Percentiles rank a stretch among this genome's conserved stretches.
phyloP scores from a whole-genome alignment of 1,284 basidiomycete genomes.

The Pyrrhoderma lamaoense region DNA sequence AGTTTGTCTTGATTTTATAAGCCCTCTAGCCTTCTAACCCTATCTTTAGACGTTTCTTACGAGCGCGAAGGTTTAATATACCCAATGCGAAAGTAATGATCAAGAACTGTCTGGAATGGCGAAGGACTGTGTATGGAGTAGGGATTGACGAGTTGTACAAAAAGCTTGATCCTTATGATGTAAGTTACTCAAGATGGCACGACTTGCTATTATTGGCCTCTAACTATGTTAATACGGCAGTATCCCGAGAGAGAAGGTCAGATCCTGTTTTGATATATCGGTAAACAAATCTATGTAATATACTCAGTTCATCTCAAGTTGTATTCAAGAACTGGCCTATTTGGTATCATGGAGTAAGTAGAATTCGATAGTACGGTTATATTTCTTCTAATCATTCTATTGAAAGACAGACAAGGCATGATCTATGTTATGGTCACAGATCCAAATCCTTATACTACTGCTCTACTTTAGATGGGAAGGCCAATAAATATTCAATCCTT shows the following conservation, averaged over 20 bases:
- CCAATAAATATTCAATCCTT: slow-evolving; percentile 61
- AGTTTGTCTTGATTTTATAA: not conserved
- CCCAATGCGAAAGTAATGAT: slow-evolving; percentile 52
- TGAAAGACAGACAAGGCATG: slow-evolving; percentile 51
- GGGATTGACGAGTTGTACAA: slow-evolving; percentile 53
- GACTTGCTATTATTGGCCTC: too few species aligned
- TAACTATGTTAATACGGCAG: slow-evolving; percentile 29
- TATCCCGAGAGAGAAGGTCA: slow-evolving; percentile 46
- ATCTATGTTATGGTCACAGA: not conserved
- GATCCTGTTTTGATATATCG: too few species aligned
- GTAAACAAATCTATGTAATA: too few species aligned
- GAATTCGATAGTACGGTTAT: not conserved
- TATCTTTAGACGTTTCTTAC: slow-evolving; percentile 51
- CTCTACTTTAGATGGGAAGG: slow-evolving; percentile 45
- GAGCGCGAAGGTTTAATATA: slow-evolving; percentile 54
- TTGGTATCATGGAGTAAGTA: slow-evolving; percentile 60
- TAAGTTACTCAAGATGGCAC: slow-evolving; percentile 27
- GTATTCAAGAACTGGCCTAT: slow-evolving; percentile 70
- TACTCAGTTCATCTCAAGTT: slow-evolving; percentile 26
- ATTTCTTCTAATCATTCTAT: not conserved
- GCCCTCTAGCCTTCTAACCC: not conserved
- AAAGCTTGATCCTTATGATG: slow-evolving; percentile 54
- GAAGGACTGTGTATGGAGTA: slow-evolving; percentile 44
- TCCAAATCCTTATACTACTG: not conserved
- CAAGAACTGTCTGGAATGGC: slow-evolving; percentile 51